Conservation (phyloP, 495 filamentous ascomycete species). For the Lichina pygmaea region DNA sequence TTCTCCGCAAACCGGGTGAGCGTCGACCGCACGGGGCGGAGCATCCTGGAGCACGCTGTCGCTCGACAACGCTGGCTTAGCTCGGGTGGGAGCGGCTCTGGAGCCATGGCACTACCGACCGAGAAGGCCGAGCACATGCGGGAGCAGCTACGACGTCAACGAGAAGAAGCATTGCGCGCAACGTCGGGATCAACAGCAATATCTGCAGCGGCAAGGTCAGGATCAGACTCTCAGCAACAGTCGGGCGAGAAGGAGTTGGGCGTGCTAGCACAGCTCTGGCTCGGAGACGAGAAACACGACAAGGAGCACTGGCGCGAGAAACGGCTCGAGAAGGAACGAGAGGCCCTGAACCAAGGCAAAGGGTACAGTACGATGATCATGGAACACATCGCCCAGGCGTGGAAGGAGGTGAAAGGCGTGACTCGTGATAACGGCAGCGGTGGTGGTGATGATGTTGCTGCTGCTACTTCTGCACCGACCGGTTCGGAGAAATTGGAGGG, state of each 20-base stretch:
- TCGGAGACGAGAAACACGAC: conserved; percentile 23
- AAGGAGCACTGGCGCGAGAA: conserved; percentile 41
- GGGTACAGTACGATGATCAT: conserved; percentile 60
- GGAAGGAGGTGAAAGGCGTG: conserved; percentile 21
- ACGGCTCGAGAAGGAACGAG: conserved; percentile 38
- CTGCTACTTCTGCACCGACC: no score
- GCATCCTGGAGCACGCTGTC: conserved; percentile 8
- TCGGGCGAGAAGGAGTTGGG: conserved; percentile 17
- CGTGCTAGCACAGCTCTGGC: conserved; percentile 29
- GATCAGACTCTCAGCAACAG: not conserved
- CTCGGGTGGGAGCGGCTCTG: not conserved
- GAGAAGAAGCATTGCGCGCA: conserved; percentile 6
- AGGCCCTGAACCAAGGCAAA: conserved; percentile 49
- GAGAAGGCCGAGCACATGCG: conserved; percentile 27
- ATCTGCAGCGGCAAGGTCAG: not conserved
- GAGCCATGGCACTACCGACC: conserved; percentile 18
- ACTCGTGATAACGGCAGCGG: not conserved
- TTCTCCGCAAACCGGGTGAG: conserved; percentile 39
- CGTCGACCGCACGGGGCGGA: conserved; percentile 29
- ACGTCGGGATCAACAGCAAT: conserved; percentile 5
- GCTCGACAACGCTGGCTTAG: conserved; percentile 1
- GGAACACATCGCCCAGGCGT: conserved; percentile 68
- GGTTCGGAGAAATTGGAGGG: no score
- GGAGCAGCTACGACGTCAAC: conserved; percentile 11
- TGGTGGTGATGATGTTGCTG: no score